These are phyloP conservation scores for Henckelia pumila DNA, from an alignment of 257 asterid genomes.

Conservation along the genomic window DNA sequence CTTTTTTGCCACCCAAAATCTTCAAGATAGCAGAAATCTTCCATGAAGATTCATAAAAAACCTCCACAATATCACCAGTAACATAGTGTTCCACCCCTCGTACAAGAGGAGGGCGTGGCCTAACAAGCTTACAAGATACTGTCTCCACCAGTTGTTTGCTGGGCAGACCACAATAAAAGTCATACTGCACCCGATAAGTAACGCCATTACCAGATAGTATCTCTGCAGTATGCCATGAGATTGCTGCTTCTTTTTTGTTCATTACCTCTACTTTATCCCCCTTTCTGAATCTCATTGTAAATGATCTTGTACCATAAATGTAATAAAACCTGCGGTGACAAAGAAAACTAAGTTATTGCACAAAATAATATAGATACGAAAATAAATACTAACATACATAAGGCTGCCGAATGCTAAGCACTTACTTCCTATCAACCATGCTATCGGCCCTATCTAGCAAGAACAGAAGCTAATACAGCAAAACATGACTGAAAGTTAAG, in stretches of 20 bases:
- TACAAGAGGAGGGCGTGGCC: constrained; percentile 58
- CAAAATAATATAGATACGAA: constrained; percentile 3
- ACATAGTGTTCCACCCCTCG: constrained; percentile 33
- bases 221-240: constrained; percentile 59
- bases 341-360: constrained; percentile 12
- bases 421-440: not conserved
- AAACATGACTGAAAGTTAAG: not conserved
- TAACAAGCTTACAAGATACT: constrained; percentile 49
- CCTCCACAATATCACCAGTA: constrained; percentile 69
- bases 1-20: constrained; percentile 33
- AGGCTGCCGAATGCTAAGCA: not conserved
- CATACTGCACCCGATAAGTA: constrained; percentile 46
- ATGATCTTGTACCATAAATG: constrained; percentile 19
- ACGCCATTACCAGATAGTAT: constrained; percentile 55
- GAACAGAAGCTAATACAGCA: not conserved
- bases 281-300: constrained; percentile 53
- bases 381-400: not conserved
- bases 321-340: constrained; percentile 37
- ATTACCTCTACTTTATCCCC: constrained; percentile 76
- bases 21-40: constrained; percentile 55
- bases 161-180: constrained; percentile 32
- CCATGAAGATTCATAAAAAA: constrained; percentile 61
- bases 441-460: too few species aligned
- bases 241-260: constrained; percentile 41
- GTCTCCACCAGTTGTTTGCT: constrained; percentile 40